Evolutionary conservation across 2,329 filamentous ascomycete species (phyloP).

Genomic region (Chrysoporthe deuterocubensis): DNA sequence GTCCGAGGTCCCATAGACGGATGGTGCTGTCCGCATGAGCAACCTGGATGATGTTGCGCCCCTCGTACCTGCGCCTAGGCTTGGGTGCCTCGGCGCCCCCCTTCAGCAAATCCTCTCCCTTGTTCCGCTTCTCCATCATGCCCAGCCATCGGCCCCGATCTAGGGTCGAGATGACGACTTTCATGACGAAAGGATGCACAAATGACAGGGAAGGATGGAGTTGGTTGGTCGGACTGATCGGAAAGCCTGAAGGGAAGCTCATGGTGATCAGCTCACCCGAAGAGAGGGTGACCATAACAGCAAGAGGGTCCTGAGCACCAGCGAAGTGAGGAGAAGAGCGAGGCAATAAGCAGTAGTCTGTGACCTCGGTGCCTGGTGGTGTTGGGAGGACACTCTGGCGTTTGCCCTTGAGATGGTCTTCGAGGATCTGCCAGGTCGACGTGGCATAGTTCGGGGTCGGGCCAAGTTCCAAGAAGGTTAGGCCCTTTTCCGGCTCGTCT

Average conservation of each 20-base stretch:
- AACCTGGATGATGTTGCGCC: slow-evolving; percentile 82
- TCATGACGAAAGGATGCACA: slow-evolving; percentile 85
- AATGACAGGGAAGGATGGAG: slow-evolving; percentile 86
- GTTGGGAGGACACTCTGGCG: slow-evolving; percentile 72
- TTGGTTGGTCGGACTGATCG: slow-evolving; percentile 90
- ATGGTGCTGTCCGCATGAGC: slow-evolving; percentile 90
- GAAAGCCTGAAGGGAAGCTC: slow-evolving; percentile 89
- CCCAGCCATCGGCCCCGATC: slow-evolving; percentile 85
- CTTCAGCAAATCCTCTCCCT: slow-evolving; percentile 76
- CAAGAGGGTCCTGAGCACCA: slow-evolving; percentile 89
- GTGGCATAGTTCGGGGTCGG: slow-evolving; percentile 89
- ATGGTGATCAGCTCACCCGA: slow-evolving; percentile 90
- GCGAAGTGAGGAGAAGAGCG: slow-evolving; percentile 82
- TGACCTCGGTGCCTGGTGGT: slow-evolving; percentile 75
- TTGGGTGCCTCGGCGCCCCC: slow-evolving; percentile 77
- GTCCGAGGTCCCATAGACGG: slow-evolving; percentile 90
- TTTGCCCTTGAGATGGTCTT: slow-evolving; percentile 80
- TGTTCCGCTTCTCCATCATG: slow-evolving; percentile 80
- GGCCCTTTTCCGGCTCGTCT: slow-evolving; percentile 70
- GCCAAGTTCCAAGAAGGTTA: slow-evolving; percentile 90
- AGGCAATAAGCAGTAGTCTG: slow-evolving; percentile 83
- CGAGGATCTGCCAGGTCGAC: slow-evolving; percentile 83
- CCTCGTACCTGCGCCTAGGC: slow-evolving; percentile 76
- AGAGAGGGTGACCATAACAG: slow-evolving; percentile 75
- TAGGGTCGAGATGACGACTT: slow-evolving; percentile 72